A percentile compares a stretch with the other conserved stretches of the same genome.
These are phyloP conservation scores for Cajanus cajan DNA, from an alignment of 306 rosid genomes.

Conservation along the genomic window DNA sequence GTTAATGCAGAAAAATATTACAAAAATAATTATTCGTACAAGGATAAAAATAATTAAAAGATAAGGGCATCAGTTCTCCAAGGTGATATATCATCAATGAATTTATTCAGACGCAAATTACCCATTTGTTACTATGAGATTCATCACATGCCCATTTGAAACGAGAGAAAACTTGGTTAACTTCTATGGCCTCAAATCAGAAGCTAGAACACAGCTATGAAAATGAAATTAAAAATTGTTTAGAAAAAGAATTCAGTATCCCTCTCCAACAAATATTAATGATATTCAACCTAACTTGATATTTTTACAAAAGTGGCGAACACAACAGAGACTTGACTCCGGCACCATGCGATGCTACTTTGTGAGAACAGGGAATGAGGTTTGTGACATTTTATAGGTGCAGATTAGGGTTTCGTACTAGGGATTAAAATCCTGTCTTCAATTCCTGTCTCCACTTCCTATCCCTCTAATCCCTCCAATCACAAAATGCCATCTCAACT, in stretches of 20 bases:
- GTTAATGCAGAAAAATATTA: neutral
- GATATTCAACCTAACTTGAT: neutral
- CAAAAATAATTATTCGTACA: too few species aligned
- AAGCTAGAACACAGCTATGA: too few species aligned
- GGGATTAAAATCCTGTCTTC: too few species aligned
- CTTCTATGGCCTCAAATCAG: too few species aligned
- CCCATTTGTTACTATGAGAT: constrained; percentile 32
- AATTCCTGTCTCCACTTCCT: too few species aligned
- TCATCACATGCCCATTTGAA: constrained; percentile 35
- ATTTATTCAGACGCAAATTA: constrained; percentile 51
- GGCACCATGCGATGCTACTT: neutral
- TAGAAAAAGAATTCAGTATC: too few species aligned
- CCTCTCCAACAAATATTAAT: neutral
- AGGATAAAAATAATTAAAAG: neutral
- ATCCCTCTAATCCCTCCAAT: too few species aligned
- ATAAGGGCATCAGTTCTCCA: constrained; percentile 46
- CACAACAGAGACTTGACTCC: neutral
- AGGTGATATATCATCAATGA: constrained; percentile 47
- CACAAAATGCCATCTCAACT: too few species aligned
- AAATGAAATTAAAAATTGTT: too few species aligned
- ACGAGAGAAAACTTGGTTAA: neutral
- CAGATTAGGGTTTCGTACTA: neutral
- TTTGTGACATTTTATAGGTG: neutral
- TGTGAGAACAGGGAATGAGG: too few species aligned
- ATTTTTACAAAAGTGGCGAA: neutral